phyloP scores from a whole-genome alignment of 495 filamentous ascomycete species.

The Podospora anserina region DNA sequence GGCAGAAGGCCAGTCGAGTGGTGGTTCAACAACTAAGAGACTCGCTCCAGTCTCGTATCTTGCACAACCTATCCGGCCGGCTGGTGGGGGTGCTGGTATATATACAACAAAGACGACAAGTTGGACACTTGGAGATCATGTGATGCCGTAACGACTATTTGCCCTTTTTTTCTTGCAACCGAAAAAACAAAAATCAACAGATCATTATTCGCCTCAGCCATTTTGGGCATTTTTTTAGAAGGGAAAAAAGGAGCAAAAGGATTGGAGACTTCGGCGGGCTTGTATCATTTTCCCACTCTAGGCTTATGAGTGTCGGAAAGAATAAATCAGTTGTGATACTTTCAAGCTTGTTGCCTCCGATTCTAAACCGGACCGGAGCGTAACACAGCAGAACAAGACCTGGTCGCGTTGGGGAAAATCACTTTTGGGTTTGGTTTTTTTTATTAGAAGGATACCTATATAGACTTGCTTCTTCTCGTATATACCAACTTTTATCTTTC shows the following conservation, averaged over 20 bases:
- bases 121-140: constrained; percentile 8
- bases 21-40: constrained; percentile 40
- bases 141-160: constrained; percentile 13
- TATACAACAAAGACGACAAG: background rate
- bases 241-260: constrained; percentile 2
- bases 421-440: background rate
- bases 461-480: constrained; percentile 36
- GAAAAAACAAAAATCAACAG: background rate
- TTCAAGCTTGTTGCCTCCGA: background rate
- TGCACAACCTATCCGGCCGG: background rate
- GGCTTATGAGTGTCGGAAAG: background rate
- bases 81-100: background rate
- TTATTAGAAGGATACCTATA: constrained; percentile 7
- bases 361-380: background rate
- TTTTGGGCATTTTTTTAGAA: background rate
- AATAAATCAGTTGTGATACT: background rate
- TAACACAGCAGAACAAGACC: background rate
- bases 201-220: background rate
- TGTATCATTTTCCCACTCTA: background rate
- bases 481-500: constrained; percentile 18
- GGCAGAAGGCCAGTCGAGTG: constrained; percentile 40
- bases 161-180: constrained; percentile 5
- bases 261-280: constrained; percentile 7
- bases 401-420: background rate
- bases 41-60: background rate